Base-by-base conservation (phyloP, 768 basidiomycete species). In the Antrodiella citrinella region DNA sequence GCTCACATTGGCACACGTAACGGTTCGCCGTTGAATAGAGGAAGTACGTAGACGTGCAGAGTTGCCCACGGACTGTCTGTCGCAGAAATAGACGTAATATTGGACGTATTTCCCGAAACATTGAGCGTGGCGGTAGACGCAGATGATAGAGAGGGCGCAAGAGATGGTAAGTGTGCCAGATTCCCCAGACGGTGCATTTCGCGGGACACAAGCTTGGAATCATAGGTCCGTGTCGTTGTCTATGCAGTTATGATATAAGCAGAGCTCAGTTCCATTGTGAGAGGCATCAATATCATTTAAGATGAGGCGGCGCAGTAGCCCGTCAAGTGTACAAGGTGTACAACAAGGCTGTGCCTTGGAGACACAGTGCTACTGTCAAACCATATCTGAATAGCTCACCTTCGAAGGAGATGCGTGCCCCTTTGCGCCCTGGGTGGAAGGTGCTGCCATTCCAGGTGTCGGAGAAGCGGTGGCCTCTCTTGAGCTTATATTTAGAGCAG, bases 21-120 rank as follows among this genome's bases (percentile, higher is more conserved):
- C 2, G 86, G 84, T 60, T 93, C 89, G 26, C 91, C 88, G 47
- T 94, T 94, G 72, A 97, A 97, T 3, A 95, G 67, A 1, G 93
- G 93, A 2, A 97, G 70, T 26, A 96, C 85, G 62, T 91, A 82
- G 25, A 94, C 82, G 65, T 93, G 89, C 19, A 97, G 68, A 20
- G 81, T 71, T 45, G 81, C 79, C 91, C 91, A 95, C 10, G 92
- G 87, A 57, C 70, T 72, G 42, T 90, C 88, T 9, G 74, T 68
- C 2, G 74, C 70, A 1, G 72, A 65, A 10, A 69, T 66, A 4
- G 58, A 38, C 23, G 51, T 20, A 13, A 59, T 45, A 39, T 25
- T 54, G 10, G 59, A 52, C 12, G 58, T 46, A 13, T 48, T 44
- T 2, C 49, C 22, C 19, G 62, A 40, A 20, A 54, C 39, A 4